These are phyloP conservation scores for Pythium volutum DNA, from an alignment of 352 stramenopile species.

Conservation along the genomic window DNA sequence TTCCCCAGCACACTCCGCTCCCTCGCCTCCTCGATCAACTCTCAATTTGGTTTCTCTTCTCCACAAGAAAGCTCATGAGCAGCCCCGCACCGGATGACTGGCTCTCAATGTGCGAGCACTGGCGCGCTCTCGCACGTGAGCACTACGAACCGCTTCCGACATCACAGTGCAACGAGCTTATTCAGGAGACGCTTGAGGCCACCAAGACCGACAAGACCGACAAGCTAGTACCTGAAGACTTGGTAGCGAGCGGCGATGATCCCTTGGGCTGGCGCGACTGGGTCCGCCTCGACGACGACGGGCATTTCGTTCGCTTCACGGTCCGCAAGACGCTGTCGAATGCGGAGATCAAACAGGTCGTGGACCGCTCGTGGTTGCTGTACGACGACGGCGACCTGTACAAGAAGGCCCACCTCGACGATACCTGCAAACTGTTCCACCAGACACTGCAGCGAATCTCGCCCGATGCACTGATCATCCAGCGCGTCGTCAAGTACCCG, in stretches of 20 bases:
- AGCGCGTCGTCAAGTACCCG: conserved; percentile 11
- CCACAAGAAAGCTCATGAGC: conserved; percentile 11
- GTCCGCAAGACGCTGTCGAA: neutral
- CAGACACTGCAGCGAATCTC: conserved; percentile 13
- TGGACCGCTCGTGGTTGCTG: conserved; percentile 3
- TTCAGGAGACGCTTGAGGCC: neutral
- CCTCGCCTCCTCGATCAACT: too few species aligned
- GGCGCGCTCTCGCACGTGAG: neutral
- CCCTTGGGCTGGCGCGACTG: conserved; percentile 8
- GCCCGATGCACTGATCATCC: conserved; percentile 13
- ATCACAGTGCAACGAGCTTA: neutral
- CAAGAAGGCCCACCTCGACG: neutral
- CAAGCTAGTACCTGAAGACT: neutral
- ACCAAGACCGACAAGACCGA: neutral
- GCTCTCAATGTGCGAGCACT: conserved; percentile 12
- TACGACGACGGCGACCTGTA: conserved; percentile 6
- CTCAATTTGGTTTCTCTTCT: too few species aligned
- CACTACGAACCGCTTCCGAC: conserved; percentile 1
- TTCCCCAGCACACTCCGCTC: too few species aligned
- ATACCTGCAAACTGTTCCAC: conserved; percentile 4
- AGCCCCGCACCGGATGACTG: conserved; percentile 5
- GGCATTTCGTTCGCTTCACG: neutral
- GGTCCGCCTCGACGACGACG: neutral
- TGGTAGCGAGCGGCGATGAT: neutral
- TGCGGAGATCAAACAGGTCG: neutral